Base-by-base conservation (phyloP, 495 filamentous ascomycete species). In the Darksidea phi region DNA sequence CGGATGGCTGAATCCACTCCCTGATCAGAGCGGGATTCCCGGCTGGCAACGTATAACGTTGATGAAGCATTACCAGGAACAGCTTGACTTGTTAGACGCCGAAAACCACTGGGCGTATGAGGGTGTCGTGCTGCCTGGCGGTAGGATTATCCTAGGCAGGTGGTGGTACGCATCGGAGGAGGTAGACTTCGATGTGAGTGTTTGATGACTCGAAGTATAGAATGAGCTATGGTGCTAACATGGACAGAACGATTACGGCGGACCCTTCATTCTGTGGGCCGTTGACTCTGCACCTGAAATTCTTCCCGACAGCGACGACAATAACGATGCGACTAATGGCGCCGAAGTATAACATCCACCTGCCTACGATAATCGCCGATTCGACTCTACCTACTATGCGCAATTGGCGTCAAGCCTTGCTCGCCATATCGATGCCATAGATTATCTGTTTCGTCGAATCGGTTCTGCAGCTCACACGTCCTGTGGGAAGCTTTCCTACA, bases 231-330 rank as follows among this genome's bases (percentile, higher is more conserved):
- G 4, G 10, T 32, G 28, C 28, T 32, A 32, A 32, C 28, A 42
- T 8, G 21, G 4, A 17, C 11, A 58, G 45, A 6, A 12, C 20
- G 46, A 59, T 5, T 34, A 59, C 37, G 25, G 41, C 32, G 82
- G 82, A 0, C 82, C 80, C 5, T 84, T 84, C 57, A 78, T 84
- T 42, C 80, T 79, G 53, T 84, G 81, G 82, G 77, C 76, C 38
- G 71, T 32, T 3, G 28, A 32, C 28, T 32, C 28, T 32, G 28
- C 28, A 32, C 28, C 28, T 32, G 28, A 32, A 10, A 3, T 32
- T 32, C 28, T 10, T 10, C 10, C 4, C 10, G 28, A 32, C 28
- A 32, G 28, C 28, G 28, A 32, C 28, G 28, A 10, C 28, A 10
- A 32, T 10, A 10, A 32, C 28, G 28, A 32, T 10, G 28, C 3